Evolutionary conservation across 768 basidiomycete species (phyloP).

Genomic region (Basidioascus undulatus): DNA sequence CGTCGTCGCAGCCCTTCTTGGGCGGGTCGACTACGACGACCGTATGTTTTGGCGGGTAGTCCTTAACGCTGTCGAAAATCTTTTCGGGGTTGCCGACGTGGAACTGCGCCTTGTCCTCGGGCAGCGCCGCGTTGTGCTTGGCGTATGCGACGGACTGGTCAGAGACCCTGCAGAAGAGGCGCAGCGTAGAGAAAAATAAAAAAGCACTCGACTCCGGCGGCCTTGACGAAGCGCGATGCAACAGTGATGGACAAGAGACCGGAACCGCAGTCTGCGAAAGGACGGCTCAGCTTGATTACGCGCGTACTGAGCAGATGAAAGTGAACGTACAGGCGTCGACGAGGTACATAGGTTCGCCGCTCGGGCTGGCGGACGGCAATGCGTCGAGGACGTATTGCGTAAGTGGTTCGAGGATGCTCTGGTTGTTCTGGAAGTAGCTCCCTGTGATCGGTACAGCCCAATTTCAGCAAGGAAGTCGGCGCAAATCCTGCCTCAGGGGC

Average conservation of each 20-base stretch:
- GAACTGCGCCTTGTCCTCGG: constrained; percentile 36
- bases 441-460: constrained; percentile 17
- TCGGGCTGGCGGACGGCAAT: constrained; percentile 19
- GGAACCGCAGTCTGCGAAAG: constrained; percentile 26
- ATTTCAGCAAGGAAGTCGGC: not conserved
- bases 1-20: constrained; percentile 71
- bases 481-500: not conserved
- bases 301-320: constrained; percentile 12
- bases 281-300: constrained; percentile 8
- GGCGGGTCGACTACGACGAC: constrained; percentile 73
- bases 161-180: no score
- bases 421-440: constrained; percentile 98
- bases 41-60: constrained; percentile 39
- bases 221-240: constrained; percentile 41
- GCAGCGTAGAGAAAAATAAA: no score
- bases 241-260: constrained; percentile 73
- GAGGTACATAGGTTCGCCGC: constrained; percentile 37
- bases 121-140: constrained; percentile 21
- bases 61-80: constrained; percentile 32
- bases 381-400: constrained; percentile 59
- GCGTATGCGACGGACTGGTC: constrained; percentile 17
- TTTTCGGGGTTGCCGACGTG: constrained; percentile 59
- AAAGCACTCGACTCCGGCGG: constrained; percentile 81
- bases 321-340: constrained; percentile 54
- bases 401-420: constrained; percentile 60